Evolutionary conservation across 805 yeast species (phyloP), one percentile per base, ranked within the genome.

Genomic region (Isabelozyma rhagii): DNA sequence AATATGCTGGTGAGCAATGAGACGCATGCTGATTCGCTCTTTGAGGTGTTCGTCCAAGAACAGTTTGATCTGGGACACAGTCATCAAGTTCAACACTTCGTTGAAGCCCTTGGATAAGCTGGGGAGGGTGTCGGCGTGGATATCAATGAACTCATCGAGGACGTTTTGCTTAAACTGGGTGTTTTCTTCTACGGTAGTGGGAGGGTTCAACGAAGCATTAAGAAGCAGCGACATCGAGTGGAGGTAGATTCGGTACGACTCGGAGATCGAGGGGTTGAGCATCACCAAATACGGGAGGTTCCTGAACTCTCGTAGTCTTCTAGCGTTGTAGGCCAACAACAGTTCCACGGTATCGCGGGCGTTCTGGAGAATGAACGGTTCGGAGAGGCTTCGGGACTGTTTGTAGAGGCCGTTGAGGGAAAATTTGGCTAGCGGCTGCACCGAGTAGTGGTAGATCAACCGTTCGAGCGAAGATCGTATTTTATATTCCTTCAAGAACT

Each of bases 101-200:
- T 75, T 75, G 59, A 93, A 86, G 0, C 98, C 99, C 51, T 83
- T 82, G 13, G 97, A 89, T 48, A 93, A 69, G 3, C 82, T 78
- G 3, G 96, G 87, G 45, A 94, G 76, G 3, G 96, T 90, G 63
- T 94, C 96, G 13, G 89, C 79, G 63, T 93, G 98, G 39, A 83
- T 75, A 50, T 85, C 85, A 14, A 89, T 80, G 54, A 89, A 84
- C 43, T 79, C 69, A 18, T 72, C 67, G 45, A 93, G 69, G 5
- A 83, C 75, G 5, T 60, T 49, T 9, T 68, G 60, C 11, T 82
- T 77, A 54, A 90, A 82, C 42, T 62, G 58, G 3, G 63, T 65
- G 58, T 86, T 85, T 49, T 86, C 84, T 44, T 78, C 78, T 13
- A 76, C 50, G 5, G 82, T 80, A 1, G 61, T 63, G 36, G 81